Evolutionary conservation across 495 filamentous ascomycete genomes (phyloP).

Genomic region (Chaetomidium leptoderma): DNA sequence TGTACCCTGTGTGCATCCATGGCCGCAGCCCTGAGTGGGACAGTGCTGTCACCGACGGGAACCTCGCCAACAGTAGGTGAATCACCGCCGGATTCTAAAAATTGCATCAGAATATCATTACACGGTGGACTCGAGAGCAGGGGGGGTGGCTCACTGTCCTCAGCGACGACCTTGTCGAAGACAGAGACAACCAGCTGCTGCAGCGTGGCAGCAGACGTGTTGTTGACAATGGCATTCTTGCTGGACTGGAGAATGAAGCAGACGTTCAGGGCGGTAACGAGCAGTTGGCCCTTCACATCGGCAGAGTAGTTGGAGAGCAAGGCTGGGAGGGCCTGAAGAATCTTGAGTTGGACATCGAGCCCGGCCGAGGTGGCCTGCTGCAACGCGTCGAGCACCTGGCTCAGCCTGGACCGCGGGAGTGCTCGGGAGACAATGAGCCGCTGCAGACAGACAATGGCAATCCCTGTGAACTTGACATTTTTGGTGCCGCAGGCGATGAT

Average conservation of each 20-base stretch:
- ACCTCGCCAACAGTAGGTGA: constrained; percentile 56
- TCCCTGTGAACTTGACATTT: constrained; percentile 82
- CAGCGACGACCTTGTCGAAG: constrained; percentile 81
- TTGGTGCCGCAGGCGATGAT: constrained; percentile 84
- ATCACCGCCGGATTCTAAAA: constrained; percentile 45
- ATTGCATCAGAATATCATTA: constrained; percentile 11
- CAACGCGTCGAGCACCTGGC: constrained; percentile 80
- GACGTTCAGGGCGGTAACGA: constrained; percentile 78
- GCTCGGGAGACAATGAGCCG: constrained; percentile 76
- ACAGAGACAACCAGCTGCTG: constrained; percentile 89
- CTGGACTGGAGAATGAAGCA: constrained; percentile 85
- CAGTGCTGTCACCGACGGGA: constrained; percentile 54
- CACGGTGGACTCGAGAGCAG: constrained; percentile 1
- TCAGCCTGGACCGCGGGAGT: constrained; percentile 66
- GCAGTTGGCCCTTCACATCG: constrained; percentile 72
- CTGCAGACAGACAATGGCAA: constrained; percentile 82
- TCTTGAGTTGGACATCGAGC: constrained; percentile 92
- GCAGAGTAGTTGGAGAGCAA: constrained; percentile 85
- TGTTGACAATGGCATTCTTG: constrained; percentile 87
- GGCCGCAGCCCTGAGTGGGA: constrained; percentile 68
- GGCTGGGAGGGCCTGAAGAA: constrained; percentile 88
- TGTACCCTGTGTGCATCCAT: constrained; percentile 78
- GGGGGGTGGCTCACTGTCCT: constrained; percentile 59
- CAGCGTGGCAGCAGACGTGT: constrained; percentile 88
- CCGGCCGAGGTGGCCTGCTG: constrained; percentile 70